Evolutionary conservation across 139 green algal genomes (phyloP).

Genomic region (Picochlorum sp.): DNA sequence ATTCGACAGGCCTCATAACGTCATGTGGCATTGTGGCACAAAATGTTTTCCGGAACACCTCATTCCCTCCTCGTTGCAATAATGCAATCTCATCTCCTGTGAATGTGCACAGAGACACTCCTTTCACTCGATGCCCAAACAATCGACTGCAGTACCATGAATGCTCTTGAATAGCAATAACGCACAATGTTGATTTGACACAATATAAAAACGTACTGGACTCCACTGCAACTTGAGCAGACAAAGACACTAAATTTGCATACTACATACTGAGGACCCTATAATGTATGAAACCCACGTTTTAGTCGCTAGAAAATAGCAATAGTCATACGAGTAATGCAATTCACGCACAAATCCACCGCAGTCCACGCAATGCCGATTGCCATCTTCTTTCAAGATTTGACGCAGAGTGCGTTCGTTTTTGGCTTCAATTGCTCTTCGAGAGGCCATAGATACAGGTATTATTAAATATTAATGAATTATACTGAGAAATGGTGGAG

Average conservation of each 20-base stretch:
- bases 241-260: conserved; percentile 61
- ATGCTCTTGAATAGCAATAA: neutral
- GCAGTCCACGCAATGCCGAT: conserved; percentile 53
- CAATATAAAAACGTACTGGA: conserved; percentile 59
- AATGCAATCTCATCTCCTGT: conserved; percentile 57
- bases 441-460: neutral
- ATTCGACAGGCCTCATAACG: conserved; percentile 29
- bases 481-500: conserved; percentile 70
- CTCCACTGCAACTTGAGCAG: conserved; percentile 62
- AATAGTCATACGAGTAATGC: neutral
- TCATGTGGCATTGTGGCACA: conserved; percentile 29
- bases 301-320: too few relatives aligned
- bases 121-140: conserved; percentile 71
- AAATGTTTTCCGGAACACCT: conserved; percentile 35
- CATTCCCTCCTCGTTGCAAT: conserved; percentile 58
- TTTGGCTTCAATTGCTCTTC: neutral
- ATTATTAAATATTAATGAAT: neutral
- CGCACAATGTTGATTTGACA: too few relatives aligned
- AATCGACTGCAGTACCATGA: conserved; percentile 50
- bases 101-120: conserved; percentile 67
- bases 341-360: conserved; percentile 25
- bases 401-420: neutral
- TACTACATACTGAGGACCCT: conserved; percentile 76
- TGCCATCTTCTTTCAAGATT: conserved; percentile 15
- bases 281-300: neutral